Conservation (phyloP, 352 stramenopile genomes). For the Elongisporangium undulatum region DNA sequence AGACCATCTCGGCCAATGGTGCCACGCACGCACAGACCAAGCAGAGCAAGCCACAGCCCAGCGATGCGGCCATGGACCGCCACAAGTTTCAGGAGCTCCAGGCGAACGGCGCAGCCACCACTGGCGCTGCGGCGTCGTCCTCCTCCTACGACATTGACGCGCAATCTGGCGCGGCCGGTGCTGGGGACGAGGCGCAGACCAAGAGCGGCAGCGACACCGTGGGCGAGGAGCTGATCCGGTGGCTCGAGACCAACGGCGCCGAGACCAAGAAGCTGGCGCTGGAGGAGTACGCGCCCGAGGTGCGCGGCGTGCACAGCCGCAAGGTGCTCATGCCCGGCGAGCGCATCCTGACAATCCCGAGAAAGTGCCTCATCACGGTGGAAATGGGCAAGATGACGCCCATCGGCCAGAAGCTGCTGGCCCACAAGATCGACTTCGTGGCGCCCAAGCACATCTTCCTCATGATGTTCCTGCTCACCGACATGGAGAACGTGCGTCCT, state of each 20-base stretch:
- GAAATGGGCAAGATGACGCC: conserved; percentile 98
- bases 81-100: not conserved
- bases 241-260: conserved; percentile 65
- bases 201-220: conserved; percentile 29
- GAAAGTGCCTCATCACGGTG: conserved; percentile 98
- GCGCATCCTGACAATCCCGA: conserved; percentile 89
- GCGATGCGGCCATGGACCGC: not conserved
- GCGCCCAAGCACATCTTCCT: conserved; percentile 99
- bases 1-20: not conserved
- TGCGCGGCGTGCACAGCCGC: conserved; percentile 90
- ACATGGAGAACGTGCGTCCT: conserved; percentile 87
- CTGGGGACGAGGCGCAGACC: not conserved
- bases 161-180: not conserved
- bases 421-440: conserved; percentile 94
- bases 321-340: conserved; percentile 85
- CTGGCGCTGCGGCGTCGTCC: not conserved
- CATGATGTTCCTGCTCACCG: conserved; percentile 98
- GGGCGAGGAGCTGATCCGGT: conserved; percentile 65
- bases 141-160: not conserved
- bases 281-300: conserved; percentile 89
- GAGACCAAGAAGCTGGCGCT: conserved; percentile 76
- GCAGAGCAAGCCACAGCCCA: not conserved
- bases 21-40: not conserved
- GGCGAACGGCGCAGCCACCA: not conserved
- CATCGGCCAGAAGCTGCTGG: conserved; percentile 92